Evolutionary conservation across 345 rosid genomes (phyloP).

Genomic region (Erysimum cheiranthoides): DNA sequence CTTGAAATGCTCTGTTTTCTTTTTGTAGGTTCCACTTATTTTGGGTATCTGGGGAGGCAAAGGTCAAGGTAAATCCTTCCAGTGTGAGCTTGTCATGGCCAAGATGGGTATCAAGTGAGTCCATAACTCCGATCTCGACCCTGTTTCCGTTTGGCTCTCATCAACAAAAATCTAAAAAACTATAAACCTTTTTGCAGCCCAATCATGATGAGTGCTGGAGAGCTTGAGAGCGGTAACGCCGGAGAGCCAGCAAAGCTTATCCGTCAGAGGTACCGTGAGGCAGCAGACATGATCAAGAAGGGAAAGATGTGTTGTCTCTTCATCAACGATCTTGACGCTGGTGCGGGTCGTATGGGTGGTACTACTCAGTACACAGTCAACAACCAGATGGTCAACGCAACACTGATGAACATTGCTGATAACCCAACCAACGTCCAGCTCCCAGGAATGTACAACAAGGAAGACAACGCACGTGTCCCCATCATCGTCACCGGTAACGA

Average conservation of each 20-base stretch:
- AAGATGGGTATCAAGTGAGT: constrained; percentile 99
- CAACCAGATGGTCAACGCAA: constrained; percentile 99
- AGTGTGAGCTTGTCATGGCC: constrained; percentile 94
- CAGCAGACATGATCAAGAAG: constrained; percentile 90
- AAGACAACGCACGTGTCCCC: constrained; percentile 94
- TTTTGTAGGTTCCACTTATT: constrained; percentile 79
- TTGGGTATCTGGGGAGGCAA: constrained; percentile 99
- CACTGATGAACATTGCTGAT: constrained; percentile 99
- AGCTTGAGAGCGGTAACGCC: constrained; percentile 95
- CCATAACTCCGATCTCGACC: not conserved
- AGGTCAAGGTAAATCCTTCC: constrained; percentile 99
- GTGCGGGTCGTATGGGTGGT: constrained; percentile 96
- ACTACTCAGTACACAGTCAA: constrained; percentile 97
- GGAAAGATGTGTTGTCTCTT: constrained; percentile 96
- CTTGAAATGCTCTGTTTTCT: constrained; percentile 25
- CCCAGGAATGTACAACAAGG: constrained; percentile 99
- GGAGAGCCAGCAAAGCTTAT: constrained; percentile 97
- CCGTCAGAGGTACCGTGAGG: constrained; percentile 98
- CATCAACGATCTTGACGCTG: constrained; percentile 98
- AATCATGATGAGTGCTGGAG: constrained; percentile 99
- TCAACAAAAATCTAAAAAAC: constrained; percentile 4
- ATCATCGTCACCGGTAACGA: constrained; percentile 97
- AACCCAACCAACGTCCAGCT: constrained; percentile 94
- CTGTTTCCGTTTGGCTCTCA: not conserved
- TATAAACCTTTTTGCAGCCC: constrained; percentile 59